A percentile compares a stretch with the other conserved stretches of the same genome.
Conservation (phyloP, 2,329 filamentous ascomycete species). For the Fusarium avenaceum region DNA sequence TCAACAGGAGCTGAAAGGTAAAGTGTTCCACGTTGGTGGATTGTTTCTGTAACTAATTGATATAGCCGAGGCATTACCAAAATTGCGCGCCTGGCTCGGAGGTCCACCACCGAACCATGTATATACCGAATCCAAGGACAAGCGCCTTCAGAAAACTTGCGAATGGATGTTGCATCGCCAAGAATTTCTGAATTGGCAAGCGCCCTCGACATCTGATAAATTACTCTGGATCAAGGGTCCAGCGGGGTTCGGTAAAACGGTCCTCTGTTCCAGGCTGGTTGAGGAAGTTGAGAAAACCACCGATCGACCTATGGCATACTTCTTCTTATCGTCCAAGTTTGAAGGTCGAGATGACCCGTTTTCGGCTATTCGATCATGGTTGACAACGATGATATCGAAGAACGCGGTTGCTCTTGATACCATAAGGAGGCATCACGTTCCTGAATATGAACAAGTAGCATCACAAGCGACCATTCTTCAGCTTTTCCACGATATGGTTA, state of each 20-base stretch:
- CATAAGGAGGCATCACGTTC: not conserved
- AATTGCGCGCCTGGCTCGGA: accelerated
- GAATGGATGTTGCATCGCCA: not conserved
- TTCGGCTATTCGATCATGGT: conserved; percentile 32
- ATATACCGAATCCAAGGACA: not conserved
- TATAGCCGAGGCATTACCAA: not conserved
- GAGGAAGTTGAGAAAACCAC: conserved; percentile 38
- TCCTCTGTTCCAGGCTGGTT: conserved; percentile 50
- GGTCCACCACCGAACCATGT: accelerated
- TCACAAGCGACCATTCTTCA: too few relatives aligned
- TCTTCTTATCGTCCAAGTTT: conserved; percentile 52
- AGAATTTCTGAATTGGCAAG: not conserved
- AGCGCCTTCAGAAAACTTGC: not conserved
- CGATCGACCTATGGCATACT: conserved; percentile 35
- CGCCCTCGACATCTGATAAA: not conserved
- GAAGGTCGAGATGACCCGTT: conserved; percentile 38
- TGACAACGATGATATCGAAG: conserved; percentile 41
- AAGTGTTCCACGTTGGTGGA: too few relatives aligned
- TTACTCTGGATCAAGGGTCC: conserved; percentile 53
- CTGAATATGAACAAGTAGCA: not conserved
- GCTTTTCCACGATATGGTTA: too few relatives aligned
- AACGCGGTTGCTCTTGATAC: conserved; percentile 32
- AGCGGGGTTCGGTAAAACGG: conserved; percentile 52
- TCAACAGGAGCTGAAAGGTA: too few relatives aligned
- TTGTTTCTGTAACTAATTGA: too few relatives aligned